Evolutionary conservation across 2,329 filamentous ascomycete species (phyloP).

Genomic region (Fusarium ambrosium): DNA sequence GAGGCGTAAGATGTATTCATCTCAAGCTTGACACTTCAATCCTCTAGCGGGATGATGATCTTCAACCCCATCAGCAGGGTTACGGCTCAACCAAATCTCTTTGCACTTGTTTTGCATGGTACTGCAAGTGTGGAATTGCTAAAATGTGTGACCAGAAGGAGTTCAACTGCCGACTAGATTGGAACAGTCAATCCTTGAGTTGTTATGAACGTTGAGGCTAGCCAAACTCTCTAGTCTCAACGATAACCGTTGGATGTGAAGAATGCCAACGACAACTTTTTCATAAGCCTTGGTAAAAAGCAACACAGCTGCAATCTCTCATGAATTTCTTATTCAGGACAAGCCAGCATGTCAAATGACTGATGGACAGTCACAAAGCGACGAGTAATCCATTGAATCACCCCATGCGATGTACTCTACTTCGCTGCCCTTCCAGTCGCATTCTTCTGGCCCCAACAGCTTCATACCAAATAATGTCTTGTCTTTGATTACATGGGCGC

Average conservation of each 20-base stretch:
- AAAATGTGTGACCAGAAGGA: neutral
- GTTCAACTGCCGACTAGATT: neutral
- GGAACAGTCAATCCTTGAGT: neutral
- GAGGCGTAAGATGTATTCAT: too few relatives aligned
- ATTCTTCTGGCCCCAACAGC: conserved; percentile 14
- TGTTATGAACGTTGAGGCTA: neutral
- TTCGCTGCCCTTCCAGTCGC: neutral
- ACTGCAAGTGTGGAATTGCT: neutral
- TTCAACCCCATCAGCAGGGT: neutral
- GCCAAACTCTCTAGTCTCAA: neutral
- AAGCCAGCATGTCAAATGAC: neutral
- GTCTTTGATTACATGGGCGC: conserved; percentile 36
- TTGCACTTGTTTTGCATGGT: too few relatives aligned
- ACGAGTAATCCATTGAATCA: neutral
- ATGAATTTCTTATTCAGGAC: neutral
- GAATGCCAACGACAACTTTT: neutral
- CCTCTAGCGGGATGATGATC: neutral
- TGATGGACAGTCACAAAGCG: neutral
- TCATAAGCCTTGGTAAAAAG: neutral
- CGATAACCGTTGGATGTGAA: neutral
- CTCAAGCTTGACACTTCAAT: neutral
- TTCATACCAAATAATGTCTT: conserved; percentile 33
- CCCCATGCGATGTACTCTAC: conserved; percentile 5
- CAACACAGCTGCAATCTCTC: neutral
- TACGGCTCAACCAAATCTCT: neutral